Conservation (phyloP, 345 rosid genomes). For the Eucalyptus fibrosa region DNA sequence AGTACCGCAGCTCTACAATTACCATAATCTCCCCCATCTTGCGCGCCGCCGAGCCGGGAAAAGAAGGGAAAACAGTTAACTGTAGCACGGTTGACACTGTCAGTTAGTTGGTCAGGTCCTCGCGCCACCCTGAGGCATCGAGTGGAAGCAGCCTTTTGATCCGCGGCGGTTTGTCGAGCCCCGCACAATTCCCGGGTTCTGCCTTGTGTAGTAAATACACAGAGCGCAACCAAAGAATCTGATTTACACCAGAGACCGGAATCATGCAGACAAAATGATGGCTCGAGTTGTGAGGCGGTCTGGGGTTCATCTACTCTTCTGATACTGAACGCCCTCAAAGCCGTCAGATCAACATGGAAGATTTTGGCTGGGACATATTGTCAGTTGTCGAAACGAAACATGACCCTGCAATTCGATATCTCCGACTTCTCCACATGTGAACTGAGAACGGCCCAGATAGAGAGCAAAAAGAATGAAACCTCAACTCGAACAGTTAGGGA, state of each 20-base stretch:
- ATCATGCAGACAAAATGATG: background rate
- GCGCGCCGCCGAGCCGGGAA: background rate
- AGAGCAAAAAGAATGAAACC: background rate
- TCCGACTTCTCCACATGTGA: background rate
- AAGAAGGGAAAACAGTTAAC: background rate
- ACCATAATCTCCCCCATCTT: background rate
- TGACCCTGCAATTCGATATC: background rate
- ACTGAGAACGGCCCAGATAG: background rate
- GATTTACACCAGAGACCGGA: background rate
- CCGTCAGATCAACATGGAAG: background rate
- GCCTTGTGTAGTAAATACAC: background rate
- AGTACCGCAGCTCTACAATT: background rate
- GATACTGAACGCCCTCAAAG: background rate
- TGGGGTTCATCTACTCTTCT: background rate
- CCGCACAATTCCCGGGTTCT: background rate
- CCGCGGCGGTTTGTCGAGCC: background rate
- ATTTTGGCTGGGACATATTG: background rate
- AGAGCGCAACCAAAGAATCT: background rate
- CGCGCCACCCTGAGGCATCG: background rate
- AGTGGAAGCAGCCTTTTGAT: background rate
- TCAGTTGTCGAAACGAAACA: background rate
- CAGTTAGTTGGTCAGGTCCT: background rate
- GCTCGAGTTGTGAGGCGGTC: background rate
- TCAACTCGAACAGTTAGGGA: slow-evolving; percentile 15
- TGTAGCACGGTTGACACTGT: background rate